Evolutionary conservation across 2,329 filamentous ascomycete genomes (phyloP), one percentile per base, ranked within the genome.

Genomic region (Stemphylium vesicarium): DNA sequence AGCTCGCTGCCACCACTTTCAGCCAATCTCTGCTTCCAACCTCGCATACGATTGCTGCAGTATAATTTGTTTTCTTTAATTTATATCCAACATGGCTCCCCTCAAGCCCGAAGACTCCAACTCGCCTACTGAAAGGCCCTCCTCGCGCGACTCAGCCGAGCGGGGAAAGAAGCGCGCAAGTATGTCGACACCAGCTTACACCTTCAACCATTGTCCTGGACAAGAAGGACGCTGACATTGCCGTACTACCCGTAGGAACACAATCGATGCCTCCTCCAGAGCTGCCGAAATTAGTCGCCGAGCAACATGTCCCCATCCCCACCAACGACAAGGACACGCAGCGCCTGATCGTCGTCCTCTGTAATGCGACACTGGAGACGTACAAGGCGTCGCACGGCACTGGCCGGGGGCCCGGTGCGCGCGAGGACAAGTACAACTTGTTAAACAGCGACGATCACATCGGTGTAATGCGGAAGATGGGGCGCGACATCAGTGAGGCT

Each of bases 381-480:
- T 98, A 97, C 84, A 96, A 96, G 75, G 91, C 95, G 1, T 90
- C 91, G 16, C 88, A 92, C 64, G 88, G 88, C 57, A 85, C 88
- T 15, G 76, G 83, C 73, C 76, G 85, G 74, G 78, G 86, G 75
- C 81, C 86, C 29, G 80, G 83, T 53, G 85, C 86, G 57, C 86
- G 90, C 46, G 93, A 97, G 70, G 94, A 97, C 75, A 98, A 98
- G 78, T 99, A 96, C 79, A 96, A 94, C 58, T 83, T 99, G 47
- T 87, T 99, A 71, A 99, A 99, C 83, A 97, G 93, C 78, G 95
- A 99, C 74, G 95, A 99, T 79, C 95, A 99, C 76, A 99, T 99
- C 66, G 95, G 95, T 60, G 90, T 98, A 63, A 96, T 99, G 92
- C 89, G 95, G 72, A 99, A 98, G 83, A 98, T 98, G 94, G 96